These are phyloP conservation scores for Davidsoniella australis DNA, from an alignment of 2,329 filamentous ascomycete genomes.

Conservation along the genomic window DNA sequence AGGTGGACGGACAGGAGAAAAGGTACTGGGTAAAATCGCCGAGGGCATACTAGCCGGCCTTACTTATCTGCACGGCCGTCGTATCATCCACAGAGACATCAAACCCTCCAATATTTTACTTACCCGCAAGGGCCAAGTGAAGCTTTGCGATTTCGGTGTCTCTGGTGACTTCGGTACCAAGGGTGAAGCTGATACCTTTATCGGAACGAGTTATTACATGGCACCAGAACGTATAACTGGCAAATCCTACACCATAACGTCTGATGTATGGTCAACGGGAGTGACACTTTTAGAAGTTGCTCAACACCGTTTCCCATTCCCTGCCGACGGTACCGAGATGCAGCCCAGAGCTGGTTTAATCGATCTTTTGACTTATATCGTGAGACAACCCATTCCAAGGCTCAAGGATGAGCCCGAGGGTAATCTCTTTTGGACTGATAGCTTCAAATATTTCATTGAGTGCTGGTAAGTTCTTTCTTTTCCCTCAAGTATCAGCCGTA, in stretches of 20 bases:
- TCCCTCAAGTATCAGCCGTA: neutral
- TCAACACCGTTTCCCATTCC: slow-evolving; percentile 95
- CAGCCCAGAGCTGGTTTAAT: slow-evolving; percentile 85
- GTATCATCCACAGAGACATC: slow-evolving; percentile 98
- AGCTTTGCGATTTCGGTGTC: slow-evolving; percentile 96
- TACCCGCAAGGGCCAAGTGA: slow-evolving; percentile 82
- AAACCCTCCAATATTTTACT: slow-evolving; percentile 95
- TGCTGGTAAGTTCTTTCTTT: slow-evolving; percentile 60
- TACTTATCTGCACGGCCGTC: slow-evolving; percentile 85
- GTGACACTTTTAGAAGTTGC: slow-evolving; percentile 98
- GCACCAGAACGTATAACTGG: slow-evolving; percentile 94
- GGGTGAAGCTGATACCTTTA: slow-evolving; percentile 96
- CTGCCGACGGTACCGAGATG: slow-evolving; percentile 88
- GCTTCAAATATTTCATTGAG: slow-evolving; percentile 98
- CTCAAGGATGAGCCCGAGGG: slow-evolving; percentile 87
- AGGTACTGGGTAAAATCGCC: slow-evolving; percentile 89
- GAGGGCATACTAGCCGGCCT: slow-evolving; percentile 87
- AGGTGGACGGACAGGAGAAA: slow-evolving; percentile 86
- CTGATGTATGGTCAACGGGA: slow-evolving; percentile 93
- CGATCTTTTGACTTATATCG: slow-evolving; percentile 92
- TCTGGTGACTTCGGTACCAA: slow-evolving; percentile 97
- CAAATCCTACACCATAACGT: slow-evolving; percentile 95
- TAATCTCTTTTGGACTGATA: slow-evolving; percentile 85
- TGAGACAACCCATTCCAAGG: slow-evolving; percentile 84
- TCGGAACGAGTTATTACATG: slow-evolving; percentile 99